Base-by-base conservation (phyloP, 805 yeast genomes). In the Nakazawaea laoshanensis region DNA sequence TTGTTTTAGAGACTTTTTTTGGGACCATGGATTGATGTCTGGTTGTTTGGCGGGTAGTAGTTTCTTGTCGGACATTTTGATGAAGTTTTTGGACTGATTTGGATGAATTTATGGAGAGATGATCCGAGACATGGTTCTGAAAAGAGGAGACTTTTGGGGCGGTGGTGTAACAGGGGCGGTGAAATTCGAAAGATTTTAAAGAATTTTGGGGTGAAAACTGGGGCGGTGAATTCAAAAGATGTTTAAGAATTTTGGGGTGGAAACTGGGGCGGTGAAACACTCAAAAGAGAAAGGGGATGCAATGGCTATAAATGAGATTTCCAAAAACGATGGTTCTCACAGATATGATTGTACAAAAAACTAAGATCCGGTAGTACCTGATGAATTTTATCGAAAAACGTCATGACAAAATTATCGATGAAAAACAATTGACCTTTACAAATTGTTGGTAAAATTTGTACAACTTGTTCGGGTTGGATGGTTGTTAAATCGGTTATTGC, bases 371-470 rank as follows among this genome's bases (percentile, higher is more conserved):
- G 87, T 20, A 85, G 63, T 8, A 71, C 65, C 18, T 63, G 63
- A 15, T 73, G 67, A 15, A 86, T 70, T 43, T 74, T 77, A 28
- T 59, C 55, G 56, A 89, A 89, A 50, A 87, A 73, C 35, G 77
- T 77, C 40, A 63, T 73, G 4, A 95, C 96, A 64, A 84, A 88
- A 12, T 84, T 69, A 45, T 72, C 66, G 38, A 87, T 86, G 63
- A 88, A 88, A 49, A 84, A 85, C 20, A 84, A 55, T 57, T 88
- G 96, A 12, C 88, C 84, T 42, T 68, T 66, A 20, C 77, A 76
- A 23, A 87, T 60, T 10, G 47, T 40, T 7, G 79, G 76, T 34
- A 66, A 67, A 28, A 52, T 43, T 6, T 44, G 32, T 14, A 80
- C 52, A 4, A 80, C 66, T 7, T 61, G 63, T 2, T 63, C 57